Conservation (phyloP, 2,329 filamentous ascomycete genomes). For the Eutypa lata region DNA sequence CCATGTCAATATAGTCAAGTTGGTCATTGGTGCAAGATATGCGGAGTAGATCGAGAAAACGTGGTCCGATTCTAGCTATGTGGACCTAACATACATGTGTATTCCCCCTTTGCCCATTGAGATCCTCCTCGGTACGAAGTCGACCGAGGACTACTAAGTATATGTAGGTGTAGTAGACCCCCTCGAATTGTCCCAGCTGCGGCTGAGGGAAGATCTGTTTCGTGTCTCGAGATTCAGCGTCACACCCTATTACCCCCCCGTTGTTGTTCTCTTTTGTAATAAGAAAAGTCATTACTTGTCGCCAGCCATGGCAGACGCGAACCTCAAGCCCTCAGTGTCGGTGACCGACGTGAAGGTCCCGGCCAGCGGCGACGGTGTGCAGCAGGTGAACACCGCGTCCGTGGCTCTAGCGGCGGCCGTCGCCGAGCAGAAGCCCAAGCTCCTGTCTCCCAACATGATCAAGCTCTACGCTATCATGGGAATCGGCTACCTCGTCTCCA, state of each 20-base stretch:
- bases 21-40: background rate
- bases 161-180: background rate
- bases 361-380: slow-evolving; percentile 20
- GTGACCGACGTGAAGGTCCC: slow-evolving; percentile 19
- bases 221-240: background rate
- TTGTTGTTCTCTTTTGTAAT: background rate
- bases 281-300: background rate
- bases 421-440: slow-evolving; percentile 31
- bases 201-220: background rate
- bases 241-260: background rate
- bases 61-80: background rate
- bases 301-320: slow-evolving; percentile 1
- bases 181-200: background rate
- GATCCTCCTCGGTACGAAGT: background rate
- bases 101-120: background rate
- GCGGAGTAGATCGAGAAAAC: background rate
- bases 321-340: slow-evolving; percentile 16
- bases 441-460: slow-evolving; percentile 32
- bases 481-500: slow-evolving; percentile 41
- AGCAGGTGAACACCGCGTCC: slow-evolving; percentile 34
- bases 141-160: background rate
- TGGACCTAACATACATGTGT: background rate
- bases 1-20: background rate
- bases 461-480: slow-evolving; percentile 36
- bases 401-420: slow-evolving; percentile 32